Conservation (phyloP, 805 yeast genomes). For the Starmerella cellae region DNA sequence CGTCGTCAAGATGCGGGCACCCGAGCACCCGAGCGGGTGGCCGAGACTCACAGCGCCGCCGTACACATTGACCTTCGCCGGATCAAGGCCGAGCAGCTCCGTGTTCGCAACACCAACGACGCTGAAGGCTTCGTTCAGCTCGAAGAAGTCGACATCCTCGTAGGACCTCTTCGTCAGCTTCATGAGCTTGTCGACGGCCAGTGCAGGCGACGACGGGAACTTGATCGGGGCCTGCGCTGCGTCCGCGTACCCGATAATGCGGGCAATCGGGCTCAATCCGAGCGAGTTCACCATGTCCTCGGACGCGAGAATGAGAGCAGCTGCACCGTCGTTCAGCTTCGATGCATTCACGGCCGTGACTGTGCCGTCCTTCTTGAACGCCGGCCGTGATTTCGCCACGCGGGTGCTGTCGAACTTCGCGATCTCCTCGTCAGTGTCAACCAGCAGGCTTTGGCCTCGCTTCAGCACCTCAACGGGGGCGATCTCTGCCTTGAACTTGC, state of each 20-base stretch:
- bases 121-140: slow-evolving; percentile 94
- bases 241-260: slow-evolving; percentile 91
- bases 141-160: slow-evolving; percentile 73
- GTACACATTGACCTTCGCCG: slow-evolving; percentile 67
- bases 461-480: slow-evolving; percentile 68
- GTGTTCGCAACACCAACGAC: slow-evolving; percentile 90
- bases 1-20: slow-evolving; percentile 88
- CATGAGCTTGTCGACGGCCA: slow-evolving; percentile 91
- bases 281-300: slow-evolving; percentile 72
- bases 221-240: slow-evolving; percentile 92
- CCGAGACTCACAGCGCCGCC: slow-evolving; percentile 97
- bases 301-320: slow-evolving; percentile 80
- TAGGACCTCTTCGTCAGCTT: slow-evolving; percentile 35
- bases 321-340: slow-evolving; percentile 94
- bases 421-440: slow-evolving; percentile 73
- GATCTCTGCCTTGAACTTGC: slow-evolving; percentile 72
- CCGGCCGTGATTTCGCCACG: slow-evolving; percentile 76
- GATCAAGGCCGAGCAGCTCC: slow-evolving; percentile 46
- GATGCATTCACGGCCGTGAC: slow-evolving; percentile 97
- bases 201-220: slow-evolving; percentile 90
- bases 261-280: slow-evolving; percentile 77
- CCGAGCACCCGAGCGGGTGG: slow-evolving; percentile 92
- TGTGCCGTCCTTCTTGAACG: slow-evolving; percentile 88
- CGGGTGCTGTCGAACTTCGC: slow-evolving; percentile 61
- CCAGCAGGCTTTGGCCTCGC: slow-evolving; percentile 73